These are phyloP conservation scores for Neurospora sp. DNA, from an alignment of 495 filamentous ascomycete species.

Conservation along the genomic window DNA sequence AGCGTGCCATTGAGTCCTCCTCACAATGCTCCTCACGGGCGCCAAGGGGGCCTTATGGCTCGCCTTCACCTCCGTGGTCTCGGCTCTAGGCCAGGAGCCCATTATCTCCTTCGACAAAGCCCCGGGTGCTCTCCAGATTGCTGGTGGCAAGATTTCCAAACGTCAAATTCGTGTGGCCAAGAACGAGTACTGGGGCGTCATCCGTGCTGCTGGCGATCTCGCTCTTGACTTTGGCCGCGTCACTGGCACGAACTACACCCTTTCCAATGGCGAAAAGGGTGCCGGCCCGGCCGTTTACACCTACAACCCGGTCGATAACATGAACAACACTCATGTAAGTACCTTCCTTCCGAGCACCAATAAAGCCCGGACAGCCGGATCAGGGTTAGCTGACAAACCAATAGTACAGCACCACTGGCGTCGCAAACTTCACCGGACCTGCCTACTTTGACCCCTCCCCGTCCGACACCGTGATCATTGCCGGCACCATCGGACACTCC, in stretches of 20 bases:
- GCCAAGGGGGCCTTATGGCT: slow-evolving; percentile 17
- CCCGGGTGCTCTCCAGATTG: slow-evolving; percentile 32
- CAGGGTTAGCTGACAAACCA: not conserved
- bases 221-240: slow-evolving; percentile 63
- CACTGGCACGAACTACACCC: slow-evolving; percentile 49
- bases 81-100: slow-evolving; percentile 45
- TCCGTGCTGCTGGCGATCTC: slow-evolving; percentile 55
- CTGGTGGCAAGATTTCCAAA: slow-evolving; percentile 30
- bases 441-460: slow-evolving; percentile 34
- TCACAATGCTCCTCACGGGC: slow-evolving; percentile 14
- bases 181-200: slow-evolving; percentile 56
- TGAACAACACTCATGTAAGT: slow-evolving; percentile 38
- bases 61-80: slow-evolving; percentile 19
- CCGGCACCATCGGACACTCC: slow-evolving; percentile 57
- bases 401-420: slow-evolving; percentile 34
- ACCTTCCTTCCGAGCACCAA: not conserved
- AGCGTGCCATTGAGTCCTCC: not conserved
- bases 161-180: slow-evolving; percentile 43
- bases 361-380: not conserved
- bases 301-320: slow-evolving; percentile 33
- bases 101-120: slow-evolving; percentile 40
- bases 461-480: slow-evolving; percentile 49
- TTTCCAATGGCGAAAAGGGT: slow-evolving; percentile 36
- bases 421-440: slow-evolving; percentile 34
- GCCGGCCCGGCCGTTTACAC: slow-evolving; percentile 27